Base-by-base conservation (phyloP, 1,284 basidiomycete species). In the Microstroma glucosiphilum region DNA sequence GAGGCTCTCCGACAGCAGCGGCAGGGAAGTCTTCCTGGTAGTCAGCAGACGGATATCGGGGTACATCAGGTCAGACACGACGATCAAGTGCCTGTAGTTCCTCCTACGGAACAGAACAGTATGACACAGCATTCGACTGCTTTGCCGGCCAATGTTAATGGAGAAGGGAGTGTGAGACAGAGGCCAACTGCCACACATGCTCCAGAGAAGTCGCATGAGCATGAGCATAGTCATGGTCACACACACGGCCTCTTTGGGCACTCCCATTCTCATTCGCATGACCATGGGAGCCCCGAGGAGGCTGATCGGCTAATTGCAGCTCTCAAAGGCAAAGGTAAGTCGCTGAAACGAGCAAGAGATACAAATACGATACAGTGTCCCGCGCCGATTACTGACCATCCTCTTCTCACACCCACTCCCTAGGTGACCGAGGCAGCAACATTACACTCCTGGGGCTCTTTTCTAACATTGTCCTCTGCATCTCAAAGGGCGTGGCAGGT, bases 401-500 rank as follows among this genome's bases (percentile, higher is more conserved):
- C 30, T 37, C 9, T 3, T 9, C 30, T 37, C 30, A 9, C 30
- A 4, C 30, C 30, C 3, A 9, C 30, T 37, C 30, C 30, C 3
- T 62, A 37, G 30, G 30, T 58, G 78, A 79, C 64, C 69, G 76
- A n/a, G 80, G 80, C 1, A 70, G 67, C 30, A 70, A 77, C 57
- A 80, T 82, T 68, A 82, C 81, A 40, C 72, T 80, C 25, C 68
- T 78, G 68, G 94, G 94, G 1, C 83, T 98, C n/a, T 85, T 86
- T 49, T 84, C 88, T 57, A 98, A 97, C 76, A 82, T 97, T 37
- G 86, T 84, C 1, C 82, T 98, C 64, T 96, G 92, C 0, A 82
- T 83, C 13, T 83, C 87, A 30, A 98, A 98, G 79, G 93, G 92
- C 26, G 75, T 85, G 11, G 79, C 76, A 0, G 78, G 77, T 1